Conservation (phyloP, 192 early-diverging fungal genomes). For the Entomortierella lignicola region DNA sequence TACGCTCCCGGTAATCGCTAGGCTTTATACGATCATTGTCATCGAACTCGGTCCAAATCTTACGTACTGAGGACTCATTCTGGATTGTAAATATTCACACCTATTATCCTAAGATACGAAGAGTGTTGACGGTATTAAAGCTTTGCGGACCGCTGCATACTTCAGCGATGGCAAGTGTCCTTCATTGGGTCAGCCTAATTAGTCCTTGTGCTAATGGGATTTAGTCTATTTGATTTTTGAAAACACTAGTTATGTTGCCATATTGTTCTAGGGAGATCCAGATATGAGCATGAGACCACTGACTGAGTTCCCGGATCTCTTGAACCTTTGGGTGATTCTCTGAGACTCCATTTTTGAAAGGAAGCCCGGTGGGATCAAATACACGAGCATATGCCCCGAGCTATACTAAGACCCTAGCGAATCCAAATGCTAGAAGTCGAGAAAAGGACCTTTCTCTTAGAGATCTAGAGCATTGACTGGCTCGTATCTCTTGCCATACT, state of each 20-base stretch:
- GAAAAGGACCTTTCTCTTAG: constrained; percentile 61
- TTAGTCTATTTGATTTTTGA: constrained; percentile 68
- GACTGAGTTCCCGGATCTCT: constrained; percentile 60
- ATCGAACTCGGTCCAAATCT: constrained; percentile 68
- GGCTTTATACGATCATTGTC: constrained; percentile 56
- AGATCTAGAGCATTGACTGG: constrained; percentile 59
- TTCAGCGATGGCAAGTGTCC: constrained; percentile 58
- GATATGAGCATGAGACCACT: constrained; percentile 65
- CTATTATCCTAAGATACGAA: constrained; percentile 62
- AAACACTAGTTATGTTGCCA: constrained; percentile 62
- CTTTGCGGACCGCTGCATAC: constrained; percentile 64
- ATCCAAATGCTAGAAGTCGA: constrained; percentile 61
- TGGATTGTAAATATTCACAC: constrained; percentile 69
- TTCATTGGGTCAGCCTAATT: constrained; percentile 58
- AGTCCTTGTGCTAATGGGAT: constrained; percentile 58
- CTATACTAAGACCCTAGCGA: constrained; percentile 60
- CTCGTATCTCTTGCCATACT: constrained; percentile 18
- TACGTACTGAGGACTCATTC: constrained; percentile 65
- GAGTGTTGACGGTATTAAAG: constrained; percentile 63
- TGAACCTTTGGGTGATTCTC: constrained; percentile 62
- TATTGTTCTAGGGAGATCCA: constrained; percentile 68
- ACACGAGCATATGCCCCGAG: constrained; percentile 63
- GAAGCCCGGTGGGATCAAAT: constrained; percentile 61
- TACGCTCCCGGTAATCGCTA: constrained; percentile 56
- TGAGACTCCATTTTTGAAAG: constrained; percentile 61